Conservation (phyloP, 129 eudicot genomes). For the Artemisia argyi region DNA sequence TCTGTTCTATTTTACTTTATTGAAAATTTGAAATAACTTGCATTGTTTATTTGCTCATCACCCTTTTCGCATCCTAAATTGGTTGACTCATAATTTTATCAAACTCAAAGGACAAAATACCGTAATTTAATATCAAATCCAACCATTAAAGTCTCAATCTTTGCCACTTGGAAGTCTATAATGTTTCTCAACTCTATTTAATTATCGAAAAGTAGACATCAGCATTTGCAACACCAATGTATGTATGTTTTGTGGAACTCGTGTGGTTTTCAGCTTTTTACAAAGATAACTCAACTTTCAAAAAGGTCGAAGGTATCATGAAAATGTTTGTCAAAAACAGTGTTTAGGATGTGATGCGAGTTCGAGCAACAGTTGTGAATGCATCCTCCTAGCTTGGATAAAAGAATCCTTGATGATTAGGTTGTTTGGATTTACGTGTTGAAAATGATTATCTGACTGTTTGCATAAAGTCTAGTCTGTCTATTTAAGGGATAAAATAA, state of each 20-base stretch:
- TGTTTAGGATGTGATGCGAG: neutral
- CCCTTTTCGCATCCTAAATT: too few species aligned
- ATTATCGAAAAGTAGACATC: neutral
- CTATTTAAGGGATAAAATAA: too few species aligned
- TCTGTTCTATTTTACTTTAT: neutral
- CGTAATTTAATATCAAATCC: neutral
- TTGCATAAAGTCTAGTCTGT: too few species aligned
- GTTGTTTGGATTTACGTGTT: too few species aligned
- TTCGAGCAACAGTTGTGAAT: neutral
- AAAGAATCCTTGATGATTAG: neutral
- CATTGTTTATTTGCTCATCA: neutral
- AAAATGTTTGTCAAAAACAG: neutral
- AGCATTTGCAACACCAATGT: neutral
- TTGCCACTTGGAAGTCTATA: neutral
- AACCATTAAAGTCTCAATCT: neutral
- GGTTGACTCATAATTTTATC: too few species aligned
- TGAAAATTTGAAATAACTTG: neutral
- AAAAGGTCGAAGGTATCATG: neutral
- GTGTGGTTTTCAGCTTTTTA: neutral
- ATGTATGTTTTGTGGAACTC: neutral
- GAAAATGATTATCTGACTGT: too few species aligned
- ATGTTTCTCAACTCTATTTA: neutral
- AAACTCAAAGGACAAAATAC: too few species aligned
- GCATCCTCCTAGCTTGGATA: neutral
- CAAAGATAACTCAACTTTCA: neutral